These are phyloP conservation scores for Aegilops umbellulata DNA, from an alignment of 176 grass and related monocot genomes.

Conservation along the genomic window DNA sequence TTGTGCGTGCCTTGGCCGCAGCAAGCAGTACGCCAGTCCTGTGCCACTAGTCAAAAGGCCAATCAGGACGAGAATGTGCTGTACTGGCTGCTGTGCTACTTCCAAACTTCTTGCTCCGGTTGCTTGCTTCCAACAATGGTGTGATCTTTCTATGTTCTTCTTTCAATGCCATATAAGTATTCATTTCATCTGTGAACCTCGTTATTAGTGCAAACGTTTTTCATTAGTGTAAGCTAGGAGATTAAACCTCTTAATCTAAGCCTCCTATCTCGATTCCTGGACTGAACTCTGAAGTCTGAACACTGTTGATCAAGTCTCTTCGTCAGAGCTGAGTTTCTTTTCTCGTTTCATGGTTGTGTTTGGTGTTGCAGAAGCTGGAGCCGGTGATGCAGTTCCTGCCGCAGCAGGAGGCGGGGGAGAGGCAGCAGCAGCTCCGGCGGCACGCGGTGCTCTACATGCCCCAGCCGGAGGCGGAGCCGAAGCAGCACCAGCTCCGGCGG, in stretches of 20 bases:
- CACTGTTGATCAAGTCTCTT: neutral
- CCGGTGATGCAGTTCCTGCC: slow-evolving; percentile 31
- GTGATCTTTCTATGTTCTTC: neutral
- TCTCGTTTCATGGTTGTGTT: neutral
- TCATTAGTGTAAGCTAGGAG: neutral
- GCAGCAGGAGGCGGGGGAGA: neutral
- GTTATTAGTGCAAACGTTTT: too few relatives aligned
- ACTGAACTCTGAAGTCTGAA: neutral
- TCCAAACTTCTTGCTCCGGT: neutral
- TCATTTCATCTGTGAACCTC: too few relatives aligned
- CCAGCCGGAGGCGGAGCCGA: slow-evolving; percentile 42
- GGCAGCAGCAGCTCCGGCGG: neutral
- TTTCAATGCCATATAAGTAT: too few relatives aligned
- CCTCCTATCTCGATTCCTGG: neutral
- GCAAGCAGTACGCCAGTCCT: neutral
- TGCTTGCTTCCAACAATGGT: neutral
- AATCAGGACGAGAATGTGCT: neutral
- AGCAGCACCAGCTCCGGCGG: slow-evolving; percentile 39
- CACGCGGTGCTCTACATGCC: neutral
- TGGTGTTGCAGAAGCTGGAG: neutral
- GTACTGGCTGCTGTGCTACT: neutral
- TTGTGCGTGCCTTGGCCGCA: neutral
- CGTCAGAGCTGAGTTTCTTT: neutral
- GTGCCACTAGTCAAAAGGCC: neutral
- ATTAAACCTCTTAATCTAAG: neutral